These are phyloP conservation scores for Xylariaceae sp. DNA, from an alignment of 2,329 filamentous ascomycete genomes.

Conservation along the genomic window DNA sequence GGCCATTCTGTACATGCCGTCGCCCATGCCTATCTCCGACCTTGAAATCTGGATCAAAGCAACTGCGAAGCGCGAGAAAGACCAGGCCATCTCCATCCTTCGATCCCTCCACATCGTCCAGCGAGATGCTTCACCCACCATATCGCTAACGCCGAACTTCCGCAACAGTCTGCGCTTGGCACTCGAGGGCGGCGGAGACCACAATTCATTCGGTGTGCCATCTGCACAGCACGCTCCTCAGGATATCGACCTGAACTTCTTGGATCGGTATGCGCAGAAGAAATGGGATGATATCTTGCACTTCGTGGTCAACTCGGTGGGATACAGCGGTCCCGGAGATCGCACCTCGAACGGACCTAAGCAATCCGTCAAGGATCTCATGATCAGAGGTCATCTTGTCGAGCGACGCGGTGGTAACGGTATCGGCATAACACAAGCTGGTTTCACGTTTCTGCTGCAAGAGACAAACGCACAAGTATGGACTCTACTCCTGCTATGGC, in stretches of 20 bases:
- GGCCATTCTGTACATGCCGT: slow-evolving; percentile 85
- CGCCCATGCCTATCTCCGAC: slow-evolving; percentile 70
- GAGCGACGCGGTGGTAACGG: slow-evolving; percentile 47
- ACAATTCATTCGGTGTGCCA: slow-evolving; percentile 87
- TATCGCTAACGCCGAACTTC: slow-evolving; percentile 77
- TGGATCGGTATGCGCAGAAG: slow-evolving; percentile 78
- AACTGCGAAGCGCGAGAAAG: slow-evolving; percentile 61
- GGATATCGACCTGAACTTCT: slow-evolving; percentile 62
- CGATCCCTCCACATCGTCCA: slow-evolving; percentile 82
- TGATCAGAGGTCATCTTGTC: slow-evolving; percentile 77
- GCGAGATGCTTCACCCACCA: slow-evolving; percentile 63
- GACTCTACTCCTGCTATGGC: slow-evolving; percentile 88
- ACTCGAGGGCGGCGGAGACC: slow-evolving; percentile 77
- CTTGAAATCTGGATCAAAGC: slow-evolving; percentile 83
- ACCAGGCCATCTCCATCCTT: slow-evolving; percentile 76
- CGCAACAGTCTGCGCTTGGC: slow-evolving; percentile 76
- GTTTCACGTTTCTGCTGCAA: slow-evolving; percentile 91
- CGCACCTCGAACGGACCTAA: slow-evolving; percentile 51
- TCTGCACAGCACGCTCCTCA: slow-evolving; percentile 58
- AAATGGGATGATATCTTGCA: slow-evolving; percentile 97
- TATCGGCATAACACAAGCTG: slow-evolving; percentile 80
- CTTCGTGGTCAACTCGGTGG: slow-evolving; percentile 81
- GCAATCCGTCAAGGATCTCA: slow-evolving; percentile 75
- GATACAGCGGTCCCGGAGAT: slow-evolving; percentile 36
- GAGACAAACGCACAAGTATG: slow-evolving; percentile 96